phyloP scores from a whole-genome alignment of 2,329 filamentous ascomycete genomes.

The Macroventuria anomochaeta region DNA sequence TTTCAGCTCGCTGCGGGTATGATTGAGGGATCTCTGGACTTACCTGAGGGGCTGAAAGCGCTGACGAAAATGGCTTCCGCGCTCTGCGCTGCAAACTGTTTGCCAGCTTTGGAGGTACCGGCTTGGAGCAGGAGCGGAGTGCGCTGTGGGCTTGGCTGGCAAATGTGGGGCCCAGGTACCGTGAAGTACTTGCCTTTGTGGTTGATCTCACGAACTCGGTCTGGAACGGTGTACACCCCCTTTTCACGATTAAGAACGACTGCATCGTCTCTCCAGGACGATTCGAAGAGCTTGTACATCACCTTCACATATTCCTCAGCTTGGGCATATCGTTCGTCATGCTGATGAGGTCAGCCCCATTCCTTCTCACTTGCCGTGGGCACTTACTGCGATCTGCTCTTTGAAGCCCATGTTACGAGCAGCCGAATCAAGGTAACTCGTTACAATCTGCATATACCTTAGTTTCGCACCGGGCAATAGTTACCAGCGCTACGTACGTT shows the following conservation, averaged over 20 bases:
- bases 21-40: neutral
- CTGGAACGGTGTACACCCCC: slow-evolving; percentile 66
- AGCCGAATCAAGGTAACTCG: slow-evolving; percentile 71
- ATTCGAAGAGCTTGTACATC: slow-evolving; percentile 72
- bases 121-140: slow-evolving; percentile 75
- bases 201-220: slow-evolving; percentile 68
- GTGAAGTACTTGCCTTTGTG: slow-evolving; percentile 70
- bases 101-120: slow-evolving; percentile 70
- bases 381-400: slow-evolving; percentile 62
- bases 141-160: slow-evolving; percentile 70
- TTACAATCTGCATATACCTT: slow-evolving; percentile 61
- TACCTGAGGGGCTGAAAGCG: slow-evolving; percentile 13
- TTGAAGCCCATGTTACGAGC: slow-evolving; percentile 67
- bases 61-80: slow-evolving; percentile 73
- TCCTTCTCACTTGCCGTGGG: slow-evolving; percentile 62
- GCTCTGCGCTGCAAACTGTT: slow-evolving; percentile 71
- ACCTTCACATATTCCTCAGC: slow-evolving; percentile 74
- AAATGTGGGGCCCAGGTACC: slow-evolving; percentile 69
- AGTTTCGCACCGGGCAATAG: too few relatives aligned
- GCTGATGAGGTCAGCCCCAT: slow-evolving; percentile 54
- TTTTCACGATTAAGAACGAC: slow-evolving; percentile 65
- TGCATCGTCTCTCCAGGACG: slow-evolving; percentile 71
- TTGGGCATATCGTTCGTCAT: slow-evolving; percentile 70
- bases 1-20: neutral
- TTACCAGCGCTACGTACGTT: too few relatives aligned